Percentiles rank a stretch among this genome's conserved stretches.
These are phyloP conservation scores for Monosporascus sp. DNA, from an alignment of 2,329 filamentous ascomycete genomes.

Conservation along the genomic window DNA sequence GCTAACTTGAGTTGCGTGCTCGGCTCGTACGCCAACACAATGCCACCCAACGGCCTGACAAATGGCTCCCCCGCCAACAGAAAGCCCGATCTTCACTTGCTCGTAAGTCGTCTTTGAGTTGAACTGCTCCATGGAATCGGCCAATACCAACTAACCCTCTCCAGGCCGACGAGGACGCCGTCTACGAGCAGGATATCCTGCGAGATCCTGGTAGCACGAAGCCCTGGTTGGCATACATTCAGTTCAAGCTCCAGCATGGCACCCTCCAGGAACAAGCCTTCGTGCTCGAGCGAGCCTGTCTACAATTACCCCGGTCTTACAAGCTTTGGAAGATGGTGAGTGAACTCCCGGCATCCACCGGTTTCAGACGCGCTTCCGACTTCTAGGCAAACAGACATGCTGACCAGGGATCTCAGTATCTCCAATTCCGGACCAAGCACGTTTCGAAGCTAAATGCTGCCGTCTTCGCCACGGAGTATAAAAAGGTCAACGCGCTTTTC, in stretches of 20 bases:
- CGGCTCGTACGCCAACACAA: constrained; percentile 10
- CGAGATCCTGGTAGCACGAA: constrained; percentile 81
- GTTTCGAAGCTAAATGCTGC: constrained; percentile 78
- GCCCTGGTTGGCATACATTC: constrained; percentile 92
- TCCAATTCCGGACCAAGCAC: constrained; percentile 78
- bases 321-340: constrained; percentile 94
- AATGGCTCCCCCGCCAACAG: constrained; percentile 27
- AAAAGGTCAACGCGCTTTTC: constrained; percentile 92
- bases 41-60: constrained; percentile 26
- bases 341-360: constrained; percentile 5
- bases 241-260: constrained; percentile 85
- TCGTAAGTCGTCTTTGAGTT: constrained; percentile 29
- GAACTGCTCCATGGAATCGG: neutral
- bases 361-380: neutral
- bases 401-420: constrained; percentile 53
- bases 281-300: constrained; percentile 85
- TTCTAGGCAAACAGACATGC: constrained; percentile 6
- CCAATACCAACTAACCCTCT: constrained; percentile 10
- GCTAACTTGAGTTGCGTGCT: no score
- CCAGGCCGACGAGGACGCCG: constrained; percentile 78
- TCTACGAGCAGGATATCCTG: constrained; percentile 94
- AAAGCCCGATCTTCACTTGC: constrained; percentile 42
- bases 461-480: constrained; percentile 71
- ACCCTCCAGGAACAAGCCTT: constrained; percentile 78
- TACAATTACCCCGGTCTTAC: constrained; percentile 86